Evolutionary conservation across 2,329 filamentous ascomycete genomes (phyloP), one percentile per base, ranked within the genome.

Genomic region (Cadophora sp.): DNA sequence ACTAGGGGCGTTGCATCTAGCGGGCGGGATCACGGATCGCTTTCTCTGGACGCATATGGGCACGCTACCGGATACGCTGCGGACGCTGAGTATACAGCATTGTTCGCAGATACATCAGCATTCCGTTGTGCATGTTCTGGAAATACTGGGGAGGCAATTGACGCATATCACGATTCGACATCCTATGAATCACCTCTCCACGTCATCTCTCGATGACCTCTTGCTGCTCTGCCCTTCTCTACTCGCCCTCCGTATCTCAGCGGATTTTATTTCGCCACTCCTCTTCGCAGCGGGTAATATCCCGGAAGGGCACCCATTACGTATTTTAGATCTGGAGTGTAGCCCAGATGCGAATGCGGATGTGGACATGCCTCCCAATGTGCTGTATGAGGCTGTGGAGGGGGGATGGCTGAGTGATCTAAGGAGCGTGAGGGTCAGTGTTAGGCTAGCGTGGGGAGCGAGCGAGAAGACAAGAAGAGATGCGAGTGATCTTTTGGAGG

Each of bases 311-410:
- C 75, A 76, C 61, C 71, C 75, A 4, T 60, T 78, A 13, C 68
- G 64, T 9, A 75, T 76, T 33, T 56, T 78, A n/a, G 76, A 78
- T 65, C 59, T 78, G 9, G 76, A 77, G 61, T 77, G 75, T 47
- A 75, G 73, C 20, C 70, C 71, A 3, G 69, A 68, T 18, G 73
- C 76, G 0, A 71, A 66, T 14, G 64, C 71, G 20, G 74, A 77
- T 16, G 69, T 77, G 3, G 69, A 66, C 18, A 64, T 76, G 27
- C 68, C 53, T 39, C 64, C 76, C 0, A 51, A 50, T 8, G 56
- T 58, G 8, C 65, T 78, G 5, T 78, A 74, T 64, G 66, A 75
- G 43, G 72, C 74, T 13, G 71, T 77, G 16, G 73, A 76, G 56
- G 63, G 71, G 13, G 73, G 66, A 1, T 62, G 66, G 14, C 62